A percentile compares a stretch with the other conserved stretches of the same genome.
phyloP scores from a whole-genome alignment of 1,284 basidiomycete species.

The Volvariella volvacea region DNA sequence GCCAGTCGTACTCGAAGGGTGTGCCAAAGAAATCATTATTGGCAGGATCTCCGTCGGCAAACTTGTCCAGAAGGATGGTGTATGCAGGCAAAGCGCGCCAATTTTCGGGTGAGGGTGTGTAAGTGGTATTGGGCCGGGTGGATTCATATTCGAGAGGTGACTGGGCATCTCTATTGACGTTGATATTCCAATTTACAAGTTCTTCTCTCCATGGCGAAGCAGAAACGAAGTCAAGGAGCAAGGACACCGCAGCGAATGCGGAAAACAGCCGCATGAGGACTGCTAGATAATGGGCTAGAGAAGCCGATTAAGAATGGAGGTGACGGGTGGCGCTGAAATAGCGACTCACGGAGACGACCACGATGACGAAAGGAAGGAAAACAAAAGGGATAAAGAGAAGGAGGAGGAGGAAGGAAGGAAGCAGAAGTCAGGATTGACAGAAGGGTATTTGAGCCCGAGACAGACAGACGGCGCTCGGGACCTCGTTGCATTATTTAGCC shows the following conservation, averaged over 20 bases:
- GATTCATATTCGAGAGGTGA: slow-evolving; percentile 66
- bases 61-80: slow-evolving; percentile 86
- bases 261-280: slow-evolving; percentile 28
- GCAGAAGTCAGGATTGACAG: slow-evolving; percentile 1
- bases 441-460: not conserved
- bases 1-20: slow-evolving; percentile 76
- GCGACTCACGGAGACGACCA: slow-evolving; percentile 7
- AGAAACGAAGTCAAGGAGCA: slow-evolving; percentile 19
- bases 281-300: slow-evolving; percentile 7
- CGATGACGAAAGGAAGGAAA: not conserved
- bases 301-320: slow-evolving; percentile 9
- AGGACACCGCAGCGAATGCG: slow-evolving; percentile 22
- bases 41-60: slow-evolving; percentile 82
- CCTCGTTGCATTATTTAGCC: no score
- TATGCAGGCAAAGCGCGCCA: slow-evolving; percentile 84
- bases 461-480: no score
- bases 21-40: slow-evolving; percentile 87
- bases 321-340: slow-evolving; percentile 14
- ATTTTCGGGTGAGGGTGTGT: slow-evolving; percentile 76
- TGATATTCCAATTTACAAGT: slow-evolving; percentile 78
- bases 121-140: slow-evolving; percentile 54
- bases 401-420: not conserved
- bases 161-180: slow-evolving; percentile 71
- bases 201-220: slow-evolving; percentile 74
- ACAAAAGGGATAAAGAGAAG: not conserved